Base-by-base conservation (phyloP, 352 stramenopile genomes). In the Phytopythium aichiense region DNA sequence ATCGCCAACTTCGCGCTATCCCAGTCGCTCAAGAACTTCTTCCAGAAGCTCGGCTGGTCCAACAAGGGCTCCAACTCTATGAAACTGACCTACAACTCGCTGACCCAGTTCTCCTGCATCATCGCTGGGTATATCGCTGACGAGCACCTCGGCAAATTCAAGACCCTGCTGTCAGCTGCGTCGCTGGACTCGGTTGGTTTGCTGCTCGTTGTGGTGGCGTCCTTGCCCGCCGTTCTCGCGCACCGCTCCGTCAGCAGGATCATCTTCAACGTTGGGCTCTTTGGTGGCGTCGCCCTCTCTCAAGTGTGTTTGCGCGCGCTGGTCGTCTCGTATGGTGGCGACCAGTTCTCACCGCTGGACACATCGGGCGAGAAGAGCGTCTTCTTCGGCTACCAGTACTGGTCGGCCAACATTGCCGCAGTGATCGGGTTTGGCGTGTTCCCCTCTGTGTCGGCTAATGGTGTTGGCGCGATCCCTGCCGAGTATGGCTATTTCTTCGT, bases 1-100 rank as follows among this genome's bases (percentile, higher is more conserved):
- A 62, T 89, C 18, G 76, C 80, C 49, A 78, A 72, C 61, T 88
- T 79, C 65, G 75, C 71, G 13, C 79, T 88, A 58, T 79, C 76
- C 63, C 74, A 87, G 60, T 77, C 72, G 4, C 71, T 87, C 40
- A 81, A 81, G 58, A 87, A 88, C 63, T 88, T 88, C 40, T 85
- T 88, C 58, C 65, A 79, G 63, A 74, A 66, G 20, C 62, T 91
- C 15, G 75, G 74, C 33, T 91, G 78, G 79, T 75, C 68, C 40
- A 84, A 73, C 63, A 64, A 74, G 52, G 79, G 79, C 18, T 86
- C 75, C 18, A 73, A 76, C 31, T 77, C 63, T 37, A 81, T 91
- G 77, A 88, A 88, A 61, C 78, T 72, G 25, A 87, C 79, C 9
- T 89, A 79, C 66, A 79, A 81, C 40, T 88, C 79, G 20, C 65